These are phyloP conservation scores for Paxillus ammoniavirescens DNA, from an alignment of 768 basidiomycete species.

Conservation along the genomic window DNA sequence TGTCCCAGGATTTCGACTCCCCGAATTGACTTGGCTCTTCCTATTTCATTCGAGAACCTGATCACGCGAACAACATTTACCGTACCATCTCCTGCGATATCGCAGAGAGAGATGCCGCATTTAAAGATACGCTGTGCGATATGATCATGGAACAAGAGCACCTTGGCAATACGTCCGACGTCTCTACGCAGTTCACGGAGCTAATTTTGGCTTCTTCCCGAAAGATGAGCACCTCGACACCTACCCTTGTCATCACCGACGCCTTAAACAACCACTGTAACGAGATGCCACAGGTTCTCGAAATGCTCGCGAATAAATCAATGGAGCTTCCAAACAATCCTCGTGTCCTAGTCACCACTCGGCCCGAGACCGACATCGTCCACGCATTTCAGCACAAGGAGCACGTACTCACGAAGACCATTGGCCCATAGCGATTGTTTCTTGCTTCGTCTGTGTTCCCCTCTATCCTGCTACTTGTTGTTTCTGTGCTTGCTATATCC, in stretches of 20 bases:
- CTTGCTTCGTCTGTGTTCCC: no score
- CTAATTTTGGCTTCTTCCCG: neutral
- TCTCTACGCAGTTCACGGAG: neutral
- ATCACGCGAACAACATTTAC: conserved; percentile 7
- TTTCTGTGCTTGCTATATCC: no score
- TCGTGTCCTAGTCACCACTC: neutral
- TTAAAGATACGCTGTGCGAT: neutral
- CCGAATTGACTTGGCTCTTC: conserved; percentile 15
- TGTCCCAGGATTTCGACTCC: conserved; percentile 6
- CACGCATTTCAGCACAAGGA: neutral
- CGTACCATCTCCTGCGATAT: conserved; percentile 13
- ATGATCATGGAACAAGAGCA: neutral
- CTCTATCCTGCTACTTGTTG: no score
- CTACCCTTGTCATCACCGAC: conserved; percentile 1
- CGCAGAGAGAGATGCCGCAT: conserved; percentile 10
- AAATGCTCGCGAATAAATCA: neutral
- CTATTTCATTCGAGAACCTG: conserved; percentile 10
- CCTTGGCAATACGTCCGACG: neutral
- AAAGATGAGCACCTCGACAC: neutral
- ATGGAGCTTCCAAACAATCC: neutral
- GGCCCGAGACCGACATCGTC: neutral
- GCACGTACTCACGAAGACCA: neutral
- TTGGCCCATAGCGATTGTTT: no score
- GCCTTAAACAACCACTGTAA: neutral
- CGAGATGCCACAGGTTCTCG: neutral